These are phyloP conservation scores for Quillaja saponaria DNA, from an alignment of 306 rosid species.

Conservation along the genomic window DNA sequence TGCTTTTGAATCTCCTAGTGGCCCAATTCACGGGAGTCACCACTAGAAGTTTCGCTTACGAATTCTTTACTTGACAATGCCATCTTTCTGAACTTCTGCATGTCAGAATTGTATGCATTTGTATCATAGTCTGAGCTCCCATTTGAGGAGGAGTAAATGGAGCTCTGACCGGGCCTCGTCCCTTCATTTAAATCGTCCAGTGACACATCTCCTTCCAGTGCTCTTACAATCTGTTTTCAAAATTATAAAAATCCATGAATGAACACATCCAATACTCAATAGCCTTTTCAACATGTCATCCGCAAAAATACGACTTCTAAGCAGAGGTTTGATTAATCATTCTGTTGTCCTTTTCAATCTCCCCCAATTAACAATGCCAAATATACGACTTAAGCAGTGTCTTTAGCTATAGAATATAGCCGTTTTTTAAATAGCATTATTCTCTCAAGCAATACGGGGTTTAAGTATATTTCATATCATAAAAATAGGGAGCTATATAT, in stretches of 20 bases:
- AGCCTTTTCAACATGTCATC: neutral
- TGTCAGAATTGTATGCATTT: conserved; percentile 55
- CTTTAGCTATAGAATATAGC: too few relatives aligned
- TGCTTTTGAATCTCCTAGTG: conserved; percentile 13
- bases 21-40: conserved; percentile 44
- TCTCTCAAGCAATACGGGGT: too few relatives aligned
- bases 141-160: conserved; percentile 18
- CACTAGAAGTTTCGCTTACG: conserved; percentile 54
- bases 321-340: too few relatives aligned
- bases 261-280: neutral
- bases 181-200: conserved; percentile 70
- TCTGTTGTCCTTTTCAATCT: too few relatives aligned
- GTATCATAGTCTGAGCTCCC: conserved; percentile 62
- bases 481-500: neutral
- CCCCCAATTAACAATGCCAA: neutral
- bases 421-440: too few relatives aligned
- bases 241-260: neutral
- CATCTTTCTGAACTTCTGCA: conserved; percentile 56
- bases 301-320: neutral
- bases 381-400: too few relatives aligned
- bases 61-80: conserved; percentile 57
- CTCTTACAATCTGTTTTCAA: conserved; percentile 59
- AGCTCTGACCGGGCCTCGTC: conserved; percentile 32
- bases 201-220: conserved; percentile 73
- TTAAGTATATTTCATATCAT: neutral